These are phyloP conservation scores for Agapanthus africanus DNA, from an alignment of 106 monocot species.

Conservation along the genomic window DNA sequence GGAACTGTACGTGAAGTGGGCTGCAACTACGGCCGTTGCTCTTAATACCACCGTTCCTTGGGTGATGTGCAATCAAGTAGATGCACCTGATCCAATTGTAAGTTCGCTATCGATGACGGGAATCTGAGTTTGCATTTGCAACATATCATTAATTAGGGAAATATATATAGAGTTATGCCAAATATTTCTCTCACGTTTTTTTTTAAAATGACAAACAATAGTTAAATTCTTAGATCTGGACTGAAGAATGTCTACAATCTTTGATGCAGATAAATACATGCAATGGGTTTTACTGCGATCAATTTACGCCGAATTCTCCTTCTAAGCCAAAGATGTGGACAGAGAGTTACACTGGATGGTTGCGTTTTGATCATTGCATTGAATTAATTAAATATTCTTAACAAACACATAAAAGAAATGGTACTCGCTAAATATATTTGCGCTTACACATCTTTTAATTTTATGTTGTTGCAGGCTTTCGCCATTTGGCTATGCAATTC, in stretches of 20 bases:
- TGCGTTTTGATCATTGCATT: too few species aligned
- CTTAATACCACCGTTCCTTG: constrained; percentile 28
- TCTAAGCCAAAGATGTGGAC: constrained; percentile 96
- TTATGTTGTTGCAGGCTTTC: constrained; percentile 4
- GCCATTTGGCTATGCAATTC: constrained; percentile 16
- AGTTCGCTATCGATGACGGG: too few species aligned
- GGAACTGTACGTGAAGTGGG: constrained; percentile 20
- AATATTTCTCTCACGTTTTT: too few species aligned
- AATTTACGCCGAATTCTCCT: constrained; percentile 65
- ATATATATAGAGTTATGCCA: neutral
- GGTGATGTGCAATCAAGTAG: constrained; percentile 28
- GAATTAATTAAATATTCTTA: too few species aligned
- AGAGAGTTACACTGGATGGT: constrained; percentile 98
- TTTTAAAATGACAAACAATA: too few species aligned
- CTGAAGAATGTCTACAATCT: too few species aligned
- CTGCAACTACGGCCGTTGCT: constrained; percentile 18
- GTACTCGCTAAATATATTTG: constrained; percentile 8
- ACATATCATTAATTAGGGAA: neutral
- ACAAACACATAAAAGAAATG: neutral
- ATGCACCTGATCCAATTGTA: constrained; percentile 36
- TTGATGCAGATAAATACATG: constrained; percentile 90
- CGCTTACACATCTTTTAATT: neutral
- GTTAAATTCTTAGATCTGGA: too few species aligned
- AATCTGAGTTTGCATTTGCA: too few species aligned
- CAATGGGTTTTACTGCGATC: constrained; percentile 93